phyloP scores from a whole-genome alignment of 73 alveolate genomes.

The Paramecium sonneborni region DNA sequence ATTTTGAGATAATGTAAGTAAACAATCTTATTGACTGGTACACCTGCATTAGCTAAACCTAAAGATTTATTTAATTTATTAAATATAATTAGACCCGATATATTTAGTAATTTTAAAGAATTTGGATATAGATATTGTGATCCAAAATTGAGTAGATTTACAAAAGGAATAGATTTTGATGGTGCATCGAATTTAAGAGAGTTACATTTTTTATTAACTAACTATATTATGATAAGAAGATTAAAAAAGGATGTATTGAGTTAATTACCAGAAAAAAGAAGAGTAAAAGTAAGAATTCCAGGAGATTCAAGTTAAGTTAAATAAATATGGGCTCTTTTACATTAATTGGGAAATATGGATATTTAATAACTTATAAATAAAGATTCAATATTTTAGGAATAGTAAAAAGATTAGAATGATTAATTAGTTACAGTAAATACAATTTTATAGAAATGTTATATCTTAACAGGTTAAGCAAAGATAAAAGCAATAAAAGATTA shows the following conservation, averaged over 20 bases:
- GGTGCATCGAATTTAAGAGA: conserved; percentile 93
- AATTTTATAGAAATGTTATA: conserved; percentile 77
- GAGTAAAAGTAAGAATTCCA: conserved; percentile 83
- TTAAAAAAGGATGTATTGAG: conserved; percentile 91
- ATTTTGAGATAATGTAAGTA: conserved; percentile 84
- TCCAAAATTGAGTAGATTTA: conserved; percentile 80
- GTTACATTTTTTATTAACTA: conserved; percentile 79
- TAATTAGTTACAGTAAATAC: conserved; percentile 56
- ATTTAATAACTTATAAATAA: conserved; percentile 18
- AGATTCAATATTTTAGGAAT: conserved; percentile 26
- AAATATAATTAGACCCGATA: conserved; percentile 92
- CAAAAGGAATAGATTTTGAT: conserved; percentile 82
- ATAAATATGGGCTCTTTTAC: conserved; percentile 65
- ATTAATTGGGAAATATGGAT: conserved; percentile 69
- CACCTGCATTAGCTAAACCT: conserved; percentile 96
- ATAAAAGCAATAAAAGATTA: conserved; percentile 84
- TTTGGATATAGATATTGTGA: conserved; percentile 93
- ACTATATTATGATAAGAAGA: conserved; percentile 93
- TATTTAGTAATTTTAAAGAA: conserved; percentile 79
- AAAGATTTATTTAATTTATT: conserved; percentile 87
- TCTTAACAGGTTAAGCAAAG: conserved; percentile 89
- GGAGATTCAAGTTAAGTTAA: conserved; percentile 73
- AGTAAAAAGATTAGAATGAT: conserved; percentile 10
- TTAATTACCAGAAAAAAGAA: conserved; percentile 91
- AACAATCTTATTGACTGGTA: conserved; percentile 87